Percentiles rank a stretch among this genome's conserved stretches.
phyloP scores from a whole-genome alignment of 305 asterid species.

The Fraxinus baroniana region DNA sequence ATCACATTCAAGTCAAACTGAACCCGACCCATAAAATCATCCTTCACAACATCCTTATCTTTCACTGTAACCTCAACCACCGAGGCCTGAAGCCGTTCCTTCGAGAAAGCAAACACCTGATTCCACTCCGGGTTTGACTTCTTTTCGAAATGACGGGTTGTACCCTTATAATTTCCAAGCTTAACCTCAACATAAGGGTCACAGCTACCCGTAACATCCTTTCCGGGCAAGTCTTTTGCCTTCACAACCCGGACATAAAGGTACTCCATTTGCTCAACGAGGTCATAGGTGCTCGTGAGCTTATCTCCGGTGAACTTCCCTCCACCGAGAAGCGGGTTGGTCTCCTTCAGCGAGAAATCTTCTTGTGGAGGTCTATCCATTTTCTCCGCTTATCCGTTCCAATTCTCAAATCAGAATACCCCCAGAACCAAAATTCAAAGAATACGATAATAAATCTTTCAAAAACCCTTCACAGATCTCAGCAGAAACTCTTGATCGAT shows the following conservation, averaged over 20 bases:
- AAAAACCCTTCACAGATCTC: background rate
- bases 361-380: slow-evolving; percentile 27
- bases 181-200: slow-evolving; percentile 32
- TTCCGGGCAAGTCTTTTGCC: slow-evolving; percentile 11
- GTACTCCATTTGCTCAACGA: slow-evolving; percentile 11
- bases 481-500: background rate
- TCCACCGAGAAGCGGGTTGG: slow-evolving; percentile 27
- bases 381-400: background rate
- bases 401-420: background rate
- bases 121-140: slow-evolving; percentile 27
- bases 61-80: slow-evolving; percentile 29
- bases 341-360: slow-evolving; percentile 29
- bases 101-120: slow-evolving; percentile 21
- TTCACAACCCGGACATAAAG: slow-evolving; percentile 9
- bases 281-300: slow-evolving; percentile 23
- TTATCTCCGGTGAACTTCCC: slow-evolving; percentile 20
- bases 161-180: slow-evolving; percentile 29
- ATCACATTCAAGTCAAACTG: slow-evolving; percentile 29
- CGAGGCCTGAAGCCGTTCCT: slow-evolving; percentile 30
- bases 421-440: background rate
- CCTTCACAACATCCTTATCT: slow-evolving; percentile 28
- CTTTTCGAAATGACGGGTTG: slow-evolving; percentile 26
- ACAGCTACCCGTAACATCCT: slow-evolving; percentile 27
- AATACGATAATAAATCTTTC: background rate
- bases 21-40: slow-evolving; percentile 26